phyloP scores from a whole-genome alignment of 2,329 filamentous ascomycete genomes.

The Ceratocystiopsis sp. region DNA sequence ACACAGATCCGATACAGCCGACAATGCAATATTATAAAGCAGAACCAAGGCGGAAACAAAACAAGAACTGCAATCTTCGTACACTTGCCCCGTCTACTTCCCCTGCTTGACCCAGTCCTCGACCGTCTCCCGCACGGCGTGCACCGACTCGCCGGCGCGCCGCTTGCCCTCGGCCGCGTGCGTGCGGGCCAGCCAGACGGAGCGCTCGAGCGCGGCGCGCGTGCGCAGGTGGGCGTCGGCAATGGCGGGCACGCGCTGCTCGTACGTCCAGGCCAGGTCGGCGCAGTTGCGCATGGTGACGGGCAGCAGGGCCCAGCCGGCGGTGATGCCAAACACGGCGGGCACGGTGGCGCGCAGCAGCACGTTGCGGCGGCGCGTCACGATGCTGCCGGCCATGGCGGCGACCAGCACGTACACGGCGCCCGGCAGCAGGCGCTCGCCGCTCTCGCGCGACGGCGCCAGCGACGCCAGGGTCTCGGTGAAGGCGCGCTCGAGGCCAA shows the following conservation, averaged over 20 bases:
- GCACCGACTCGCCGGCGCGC: slow-evolving; percentile 69
- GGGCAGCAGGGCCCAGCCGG: slow-evolving; percentile 72
- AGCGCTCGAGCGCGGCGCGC: slow-evolving; percentile 50
- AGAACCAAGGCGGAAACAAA: too few species aligned
- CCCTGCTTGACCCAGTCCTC: slow-evolving; percentile 89
- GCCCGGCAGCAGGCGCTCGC: slow-evolving; percentile 80
- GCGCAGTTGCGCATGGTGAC: slow-evolving; percentile 81
- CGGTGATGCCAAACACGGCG: slow-evolving; percentile 61
- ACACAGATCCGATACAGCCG: too few species aligned
- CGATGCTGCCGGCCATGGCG: slow-evolving; percentile 86
- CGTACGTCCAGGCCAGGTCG: slow-evolving; percentile 78
- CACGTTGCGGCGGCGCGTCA: slow-evolving; percentile 75
- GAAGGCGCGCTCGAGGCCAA: slow-evolving; percentile 76
- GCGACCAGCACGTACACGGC: slow-evolving; percentile 84
- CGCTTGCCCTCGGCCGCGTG: slow-evolving; percentile 54
- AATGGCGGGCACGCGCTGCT: slow-evolving; percentile 71
- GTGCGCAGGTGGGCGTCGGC: slow-evolving; percentile 64
- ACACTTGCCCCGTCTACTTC: slow-evolving; percentile 34
- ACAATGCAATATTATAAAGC: too few species aligned
- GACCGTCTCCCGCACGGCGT: slow-evolving; percentile 54
- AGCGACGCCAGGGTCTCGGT: slow-evolving; percentile 78
- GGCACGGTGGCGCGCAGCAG: slow-evolving; percentile 63
- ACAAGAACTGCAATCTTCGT: neutral
- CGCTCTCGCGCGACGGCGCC: slow-evolving; percentile 68
- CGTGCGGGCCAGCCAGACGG: slow-evolving; percentile 55